Evolutionary conservation across 345 rosid genomes (phyloP), one percentile per base, ranked within the genome.

Genomic region (Populus pruinosa): DNA sequence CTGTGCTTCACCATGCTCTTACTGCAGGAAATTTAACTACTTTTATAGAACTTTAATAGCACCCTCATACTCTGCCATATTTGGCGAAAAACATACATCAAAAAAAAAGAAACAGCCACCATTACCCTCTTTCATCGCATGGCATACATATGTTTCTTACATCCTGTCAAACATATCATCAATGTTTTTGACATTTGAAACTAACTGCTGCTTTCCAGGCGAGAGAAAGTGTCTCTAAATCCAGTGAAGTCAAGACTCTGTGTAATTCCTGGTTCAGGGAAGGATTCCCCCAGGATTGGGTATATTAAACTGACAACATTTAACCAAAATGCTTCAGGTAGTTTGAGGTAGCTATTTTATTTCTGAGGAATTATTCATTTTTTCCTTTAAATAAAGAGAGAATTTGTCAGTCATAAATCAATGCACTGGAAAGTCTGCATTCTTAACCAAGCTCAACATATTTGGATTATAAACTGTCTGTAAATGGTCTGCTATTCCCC

Each of bases 191-290:
- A 33, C 12, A 53, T 64, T 63, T 18, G 21, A 56, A 65, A 65
- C 65, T 67, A 62, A 81, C 70, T 78, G 73, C 62, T 82, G 72
- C 63, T 75, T 71, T 73, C 76, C 87, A 95, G 99, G 87, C 86
- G 99, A 72, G 98, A 91, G 84, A 87, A 82, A 79, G 91, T 92
- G 38, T 92, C 96, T 20, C 79, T 93, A 62, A 95, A 92, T 89
- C 99, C 98, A 0, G 98, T 95, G 78, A 92, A 87, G 90, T 87
- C 96, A 73, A 95, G 94, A 79, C 83, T 92, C 64, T 95, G 99
- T 47, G 87, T 89, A 80, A 67, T 93, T 66, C 90, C 94, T 81
- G 91, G 92, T 75, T 86, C 91, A 0, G 96, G 88, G 76, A 89
- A 83, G 85, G 89, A 86, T 76, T 87, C 89, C 33, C 89, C 90